Evolutionary conservation across 2,329 filamentous ascomycete species (phyloP).

Genomic region (Fonsecaea nubica): DNA sequence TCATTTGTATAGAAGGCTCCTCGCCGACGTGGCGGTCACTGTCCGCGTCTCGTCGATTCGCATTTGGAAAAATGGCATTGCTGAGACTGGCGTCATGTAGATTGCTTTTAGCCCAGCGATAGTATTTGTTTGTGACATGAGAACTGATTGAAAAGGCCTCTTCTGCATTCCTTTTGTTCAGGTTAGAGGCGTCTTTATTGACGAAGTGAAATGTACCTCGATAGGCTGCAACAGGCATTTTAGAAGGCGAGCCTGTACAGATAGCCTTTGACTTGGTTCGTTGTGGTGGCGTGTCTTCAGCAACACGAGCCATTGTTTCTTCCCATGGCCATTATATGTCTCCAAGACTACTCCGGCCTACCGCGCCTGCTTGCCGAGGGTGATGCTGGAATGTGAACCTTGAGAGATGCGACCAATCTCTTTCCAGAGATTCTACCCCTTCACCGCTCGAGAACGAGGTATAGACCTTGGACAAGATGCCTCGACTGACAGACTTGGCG

Average conservation of each 20-base stretch:
- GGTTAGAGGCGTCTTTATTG: constrained; percentile 27
- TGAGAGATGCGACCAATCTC: neutral
- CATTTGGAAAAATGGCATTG: neutral
- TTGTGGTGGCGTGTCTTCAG: neutral
- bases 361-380: neutral
- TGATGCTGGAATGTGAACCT: neutral
- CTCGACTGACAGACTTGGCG: constrained; percentile 8
- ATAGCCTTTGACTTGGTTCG: neutral
- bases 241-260: neutral
- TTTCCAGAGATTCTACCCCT: neutral
- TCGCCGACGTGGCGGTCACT: neutral
- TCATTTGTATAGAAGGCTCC: constrained; percentile 1
- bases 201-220: constrained; percentile 28
- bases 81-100: neutral
- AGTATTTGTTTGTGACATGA: constrained; percentile 29
- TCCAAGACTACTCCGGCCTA: neutral
- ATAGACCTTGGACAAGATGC: neutral
- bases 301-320: neutral
- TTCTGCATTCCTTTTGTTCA: constrained; percentile 19
- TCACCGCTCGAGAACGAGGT: constrained; percentile 12
- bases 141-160: constrained; percentile 29
- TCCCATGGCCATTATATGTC: constrained; percentile 9
- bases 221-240: constrained; percentile 7
- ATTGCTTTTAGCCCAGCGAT: constrained; percentile 22
- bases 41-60: neutral